Base-by-base conservation (phyloP, 306 rosid species). In the Biancaea sappan region DNA sequence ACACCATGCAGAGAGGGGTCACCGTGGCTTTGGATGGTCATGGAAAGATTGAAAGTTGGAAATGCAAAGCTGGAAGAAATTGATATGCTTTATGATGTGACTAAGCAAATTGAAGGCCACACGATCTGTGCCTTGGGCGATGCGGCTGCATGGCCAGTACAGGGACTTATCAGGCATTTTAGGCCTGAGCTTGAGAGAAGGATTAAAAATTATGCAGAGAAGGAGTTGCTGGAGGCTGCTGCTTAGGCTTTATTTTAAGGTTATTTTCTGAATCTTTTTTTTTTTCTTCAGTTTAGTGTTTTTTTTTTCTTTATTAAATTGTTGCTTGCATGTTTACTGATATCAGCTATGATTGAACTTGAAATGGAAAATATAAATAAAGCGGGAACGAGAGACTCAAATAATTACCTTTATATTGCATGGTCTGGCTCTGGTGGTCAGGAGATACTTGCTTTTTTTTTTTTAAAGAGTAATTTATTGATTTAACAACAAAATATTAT, bases 91-190 rank as follows among this genome's bases (percentile, higher is more conserved):
- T 88, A 89, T 31, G 94, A 89, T 85, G 68, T 89, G 72, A 89
- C 90, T 51, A 89, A 89, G 88, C 94, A 87, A 80, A 89, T 89
- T 66, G 94, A 87, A 72, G 91, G 91, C 62, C 94, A 87, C 82
- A 89, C 94, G 40, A 89, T 89, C 35, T 85, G 94, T 50, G 94
- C 94, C 50, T 79, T 86, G 67, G 94, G 94, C n/a, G 94, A 89
- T 83, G 94, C 91, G 71, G 94, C 94, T 50, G 94, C 94, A 66
- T 89, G 94, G 94, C 94, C 94, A 10, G 91, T 89, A 76, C 94
- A 89, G 74, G 94, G 91, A 56, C 89, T 89, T 47, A 89, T 89
- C 11, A 76, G 88, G 80, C 91, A 89, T 69, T 89, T 89, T 75
- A 86, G 91, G 84, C 87, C 87, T 5, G 94, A 89, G 80, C 80